These are phyloP conservation scores for Chlorociboria aeruginascens DNA, from an alignment of 495 filamentous ascomycete species.

Conservation along the genomic window DNA sequence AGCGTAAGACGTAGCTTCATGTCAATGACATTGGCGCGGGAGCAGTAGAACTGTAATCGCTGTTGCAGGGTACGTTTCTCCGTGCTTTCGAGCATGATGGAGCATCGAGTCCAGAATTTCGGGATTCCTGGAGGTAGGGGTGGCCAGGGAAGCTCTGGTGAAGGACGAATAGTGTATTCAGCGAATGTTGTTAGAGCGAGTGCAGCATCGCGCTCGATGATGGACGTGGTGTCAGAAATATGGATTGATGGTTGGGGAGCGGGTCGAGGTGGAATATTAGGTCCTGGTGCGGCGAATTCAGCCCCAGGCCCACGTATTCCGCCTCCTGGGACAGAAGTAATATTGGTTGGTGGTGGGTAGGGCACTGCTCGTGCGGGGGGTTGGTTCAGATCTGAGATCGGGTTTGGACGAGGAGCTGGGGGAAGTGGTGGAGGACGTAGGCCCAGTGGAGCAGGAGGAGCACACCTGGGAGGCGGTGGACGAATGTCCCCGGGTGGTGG, in stretches of 20 bases:
- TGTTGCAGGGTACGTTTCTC: neutral
- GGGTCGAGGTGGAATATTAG: too few species aligned
- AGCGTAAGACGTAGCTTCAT: constrained; percentile 8
- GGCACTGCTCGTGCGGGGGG: too few species aligned
- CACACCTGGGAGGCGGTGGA: neutral
- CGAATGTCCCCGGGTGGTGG: neutral
- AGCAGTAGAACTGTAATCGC: neutral
- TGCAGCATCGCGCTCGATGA: constrained; percentile 5
- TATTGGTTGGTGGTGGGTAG: neutral
- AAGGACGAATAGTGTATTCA: constrained; percentile 8
- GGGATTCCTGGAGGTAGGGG: neutral
- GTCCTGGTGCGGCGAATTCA: too few species aligned
- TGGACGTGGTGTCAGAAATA: constrained; percentile 1
- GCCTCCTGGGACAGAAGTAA: neutral
- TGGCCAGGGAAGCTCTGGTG: neutral
- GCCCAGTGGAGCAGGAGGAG: neutral
- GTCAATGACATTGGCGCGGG: constrained; percentile 6
- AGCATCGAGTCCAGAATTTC: neutral
- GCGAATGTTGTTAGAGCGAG: constrained; percentile 6
- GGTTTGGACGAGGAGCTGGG: neutral
- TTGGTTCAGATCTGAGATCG: too few species aligned
- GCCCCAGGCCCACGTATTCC: too few species aligned
- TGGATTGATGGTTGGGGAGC: neutral
- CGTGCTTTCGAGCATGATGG: constrained; percentile 1
- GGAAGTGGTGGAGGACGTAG: neutral